phyloP scores from a whole-genome alignment of 108 stramenopile genomes.

The Nannochloropsis gaditana region DNA sequence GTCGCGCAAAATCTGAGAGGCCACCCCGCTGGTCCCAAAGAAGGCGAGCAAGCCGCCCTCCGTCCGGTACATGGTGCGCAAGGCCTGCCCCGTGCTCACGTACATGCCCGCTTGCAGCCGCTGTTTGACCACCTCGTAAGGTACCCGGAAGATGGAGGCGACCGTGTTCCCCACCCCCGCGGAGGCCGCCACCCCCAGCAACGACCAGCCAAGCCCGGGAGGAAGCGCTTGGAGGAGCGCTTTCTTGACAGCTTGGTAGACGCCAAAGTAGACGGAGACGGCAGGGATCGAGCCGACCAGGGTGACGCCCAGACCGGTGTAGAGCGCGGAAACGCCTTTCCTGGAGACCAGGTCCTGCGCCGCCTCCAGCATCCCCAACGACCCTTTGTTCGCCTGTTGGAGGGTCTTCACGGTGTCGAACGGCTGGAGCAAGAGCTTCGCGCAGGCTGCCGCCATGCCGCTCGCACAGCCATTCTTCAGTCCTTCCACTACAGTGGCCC shows the following conservation, averaged over 20 bases:
- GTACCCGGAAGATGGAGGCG: constrained; percentile 68
- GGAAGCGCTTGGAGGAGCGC: background rate
- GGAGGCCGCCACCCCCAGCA: constrained; percentile 66
- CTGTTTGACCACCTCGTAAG: constrained; percentile 92
- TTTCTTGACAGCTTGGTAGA: constrained; percentile 38
- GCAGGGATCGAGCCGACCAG: constrained; percentile 39
- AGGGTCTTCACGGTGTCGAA: constrained; percentile 90
- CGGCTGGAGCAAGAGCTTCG: constrained; percentile 75
- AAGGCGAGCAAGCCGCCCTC: constrained; percentile 62
- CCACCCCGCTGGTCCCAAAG: constrained; percentile 76
- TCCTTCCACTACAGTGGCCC: constrained; percentile 58
- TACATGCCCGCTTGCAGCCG: constrained; percentile 79
- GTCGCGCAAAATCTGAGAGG: constrained; percentile 83
- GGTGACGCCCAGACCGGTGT: constrained; percentile 53
- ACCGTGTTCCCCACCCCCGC: constrained; percentile 57
- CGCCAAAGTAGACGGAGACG: constrained; percentile 47
- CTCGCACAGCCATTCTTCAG: constrained; percentile 77
- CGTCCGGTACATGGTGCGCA: constrained; percentile 57
- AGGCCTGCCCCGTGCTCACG: constrained; percentile 60
- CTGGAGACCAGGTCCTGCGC: constrained; percentile 57
- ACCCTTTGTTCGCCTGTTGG: constrained; percentile 61
- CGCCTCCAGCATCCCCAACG: constrained; percentile 62
- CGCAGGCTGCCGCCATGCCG: constrained; percentile 73
- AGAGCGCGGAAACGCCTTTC: constrained; percentile 68
- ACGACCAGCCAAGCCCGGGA: constrained; percentile 15